These are phyloP conservation scores for Stephania yunnanensis DNA, from an alignment of 164 flowering plant genomes.

Conservation along the genomic window DNA sequence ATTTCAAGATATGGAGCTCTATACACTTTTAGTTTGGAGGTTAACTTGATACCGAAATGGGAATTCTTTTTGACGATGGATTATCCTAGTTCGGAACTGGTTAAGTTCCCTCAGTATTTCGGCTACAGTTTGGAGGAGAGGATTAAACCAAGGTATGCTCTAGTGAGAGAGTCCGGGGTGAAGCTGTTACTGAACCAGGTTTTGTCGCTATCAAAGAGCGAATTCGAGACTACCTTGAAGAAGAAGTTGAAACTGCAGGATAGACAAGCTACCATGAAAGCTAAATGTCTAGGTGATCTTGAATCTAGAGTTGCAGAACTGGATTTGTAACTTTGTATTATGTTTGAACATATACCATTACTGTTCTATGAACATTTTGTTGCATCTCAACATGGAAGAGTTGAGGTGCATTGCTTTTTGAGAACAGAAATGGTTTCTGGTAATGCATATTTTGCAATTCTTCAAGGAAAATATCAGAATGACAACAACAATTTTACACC, in stretches of 20 bases:
- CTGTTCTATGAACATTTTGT: not conserved
- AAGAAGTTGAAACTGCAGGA: conserved; percentile 37
- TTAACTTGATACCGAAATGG: conserved; percentile 69
- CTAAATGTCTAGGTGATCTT: conserved; percentile 4
- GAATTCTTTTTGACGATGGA: conserved; percentile 71
- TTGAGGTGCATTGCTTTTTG: no score
- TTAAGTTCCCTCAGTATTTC: conserved; percentile 85
- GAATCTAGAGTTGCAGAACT: conserved; percentile 14
- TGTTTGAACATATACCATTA: not conserved
- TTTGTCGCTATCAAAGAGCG: conserved; percentile 48
- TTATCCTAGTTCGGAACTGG: conserved; percentile 58
- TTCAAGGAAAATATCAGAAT: no score
- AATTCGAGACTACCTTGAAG: conserved; percentile 25
- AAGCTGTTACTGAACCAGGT: conserved; percentile 65
- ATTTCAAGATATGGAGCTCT: conserved; percentile 71
- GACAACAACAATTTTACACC: no score
- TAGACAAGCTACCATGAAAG: conserved; percentile 3
- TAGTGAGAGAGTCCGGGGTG: conserved; percentile 45
- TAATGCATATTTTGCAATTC: no score
- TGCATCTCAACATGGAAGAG: not conserved
- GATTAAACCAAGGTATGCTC: conserved; percentile 70
- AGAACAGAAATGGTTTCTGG: no score
- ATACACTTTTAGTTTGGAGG: conserved; percentile 43
- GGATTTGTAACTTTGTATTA: not conserved
- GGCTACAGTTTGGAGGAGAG: conserved; percentile 83